These are phyloP conservation scores for Trypethelium eluteriae DNA, from an alignment of 495 filamentous ascomycete genomes.

Conservation along the genomic window DNA sequence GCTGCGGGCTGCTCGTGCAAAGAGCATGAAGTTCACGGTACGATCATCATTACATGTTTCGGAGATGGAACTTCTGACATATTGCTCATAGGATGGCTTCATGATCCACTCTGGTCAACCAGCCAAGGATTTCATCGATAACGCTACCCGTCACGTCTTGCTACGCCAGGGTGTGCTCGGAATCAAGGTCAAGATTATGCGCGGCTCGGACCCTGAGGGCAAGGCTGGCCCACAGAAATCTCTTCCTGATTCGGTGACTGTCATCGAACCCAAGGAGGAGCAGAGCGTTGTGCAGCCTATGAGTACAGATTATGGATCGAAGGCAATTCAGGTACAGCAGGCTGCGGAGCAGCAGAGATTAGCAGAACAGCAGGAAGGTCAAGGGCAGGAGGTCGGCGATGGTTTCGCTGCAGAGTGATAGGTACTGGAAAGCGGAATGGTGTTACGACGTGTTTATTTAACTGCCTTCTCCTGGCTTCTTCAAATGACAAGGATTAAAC, in stretches of 20 bases:
- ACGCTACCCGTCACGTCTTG: constrained; percentile 94
- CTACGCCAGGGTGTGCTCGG: constrained; percentile 98
- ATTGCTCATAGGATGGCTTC: constrained; percentile 71
- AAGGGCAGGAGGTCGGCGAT: constrained; percentile 27
- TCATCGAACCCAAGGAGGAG: constrained; percentile 99
- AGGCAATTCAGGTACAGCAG: constrained; percentile 81
- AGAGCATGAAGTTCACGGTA: constrained; percentile 99
- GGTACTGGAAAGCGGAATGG: not conserved
- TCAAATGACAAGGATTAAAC: not conserved
- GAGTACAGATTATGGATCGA: constrained; percentile 96
- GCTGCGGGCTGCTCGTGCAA: constrained; percentile 95
- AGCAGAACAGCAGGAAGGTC: constrained; percentile 52
- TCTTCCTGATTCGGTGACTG: constrained; percentile 93
- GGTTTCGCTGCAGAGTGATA: constrained; percentile 16
- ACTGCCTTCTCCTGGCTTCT: not conserved
- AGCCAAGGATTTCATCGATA: constrained; percentile 98
- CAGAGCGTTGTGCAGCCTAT: constrained; percentile 83
- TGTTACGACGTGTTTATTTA: not conserved
- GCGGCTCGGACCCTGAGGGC: constrained; percentile 97
- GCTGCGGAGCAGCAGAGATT: constrained; percentile 65
- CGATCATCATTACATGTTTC: constrained; percentile 28
- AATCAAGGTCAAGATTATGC: constrained; percentile 99
- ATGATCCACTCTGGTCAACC: constrained; percentile 99
- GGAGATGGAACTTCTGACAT: not conserved
- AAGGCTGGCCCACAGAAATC: constrained; percentile 95